Base-by-base conservation (phyloP, 179 eudicot species). In the Beta lomatogona region DNA sequence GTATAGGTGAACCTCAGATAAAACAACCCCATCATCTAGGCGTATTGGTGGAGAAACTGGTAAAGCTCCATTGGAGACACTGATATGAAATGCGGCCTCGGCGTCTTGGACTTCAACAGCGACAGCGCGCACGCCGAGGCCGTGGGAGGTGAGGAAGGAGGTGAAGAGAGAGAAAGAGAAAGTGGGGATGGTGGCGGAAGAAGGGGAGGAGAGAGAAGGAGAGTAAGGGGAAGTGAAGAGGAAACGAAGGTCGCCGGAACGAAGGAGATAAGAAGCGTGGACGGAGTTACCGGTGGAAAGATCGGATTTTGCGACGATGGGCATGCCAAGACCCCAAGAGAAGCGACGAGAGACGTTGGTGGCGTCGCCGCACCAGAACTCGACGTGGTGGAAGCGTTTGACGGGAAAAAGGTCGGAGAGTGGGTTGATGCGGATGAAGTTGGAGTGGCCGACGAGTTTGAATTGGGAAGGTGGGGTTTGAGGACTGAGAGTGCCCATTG, bases 281-380 rank as follows among this genome's bases (percentile, higher is more conserved):
- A 80, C 79, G n/a, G 75, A 76, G 88, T 94, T 94, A 0, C 96
- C 97, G 65, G 98, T 94, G 59, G 96, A 93, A 41, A 93, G 94
- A 83, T 94, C 98, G 28, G 98, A 94, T 79, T 93, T 94, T 14
- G 93, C 92, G 18, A 84, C 86, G 31, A 90, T 58, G 14, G 97
- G 94, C 95, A 95, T 91, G 41, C 98, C 98, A 25, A 95, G 89
- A 13, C 93, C 97, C 92, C 93, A 91, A 0, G 95, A 93, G 82
- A 95, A 95, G 76, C 98, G 93, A 21, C 90, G 88, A 68, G 91
- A 79, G 80, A 86, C 71, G 84, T 89, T 95, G 82, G 95, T 91
- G 70, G 97, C 97, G 83, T 93, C 98, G 78, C 86, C 86, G 72
- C 88, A 89, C 88, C 89, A 93, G 86, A 92, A 93, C 60, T 92